Evolutionary conservation across 208 protist species (phyloP).

Genomic region (Acanthamoeba triangularis): DNA sequence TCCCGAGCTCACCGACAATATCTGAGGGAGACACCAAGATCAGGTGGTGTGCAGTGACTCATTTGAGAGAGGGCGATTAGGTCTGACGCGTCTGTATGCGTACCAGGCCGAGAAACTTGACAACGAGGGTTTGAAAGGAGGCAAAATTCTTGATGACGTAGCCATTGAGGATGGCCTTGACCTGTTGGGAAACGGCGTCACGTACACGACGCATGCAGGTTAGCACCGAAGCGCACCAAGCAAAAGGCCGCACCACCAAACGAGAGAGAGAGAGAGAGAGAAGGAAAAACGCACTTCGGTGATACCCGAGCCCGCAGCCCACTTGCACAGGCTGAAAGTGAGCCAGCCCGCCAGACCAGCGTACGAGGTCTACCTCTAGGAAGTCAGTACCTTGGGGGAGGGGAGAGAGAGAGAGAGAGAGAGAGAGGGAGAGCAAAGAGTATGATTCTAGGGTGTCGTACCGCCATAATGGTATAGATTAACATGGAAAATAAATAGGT

Average conservation of each 20-base stretch:
- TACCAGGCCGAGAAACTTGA: slow-evolving; percentile 82
- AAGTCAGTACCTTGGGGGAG: too few relatives aligned
- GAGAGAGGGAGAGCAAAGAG: background rate
- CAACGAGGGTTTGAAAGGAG: slow-evolving; percentile 75
- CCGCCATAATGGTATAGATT: slow-evolving; percentile 38
- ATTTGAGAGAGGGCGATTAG: too few relatives aligned
- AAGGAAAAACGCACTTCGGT: slow-evolving; percentile 60
- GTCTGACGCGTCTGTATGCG: background rate
- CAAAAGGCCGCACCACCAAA: too few relatives aligned
- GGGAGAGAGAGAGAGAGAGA: too few relatives aligned
- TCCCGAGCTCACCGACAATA: slow-evolving; percentile 74
- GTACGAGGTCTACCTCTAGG: slow-evolving; percentile 18
- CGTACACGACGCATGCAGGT: background rate
- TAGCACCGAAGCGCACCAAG: background rate
- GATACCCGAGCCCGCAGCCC: slow-evolving; percentile 81
- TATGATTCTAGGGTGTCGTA: background rate
- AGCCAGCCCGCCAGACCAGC: slow-evolving; percentile 48
- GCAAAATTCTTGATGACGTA: slow-evolving; percentile 81
- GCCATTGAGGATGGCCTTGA: slow-evolving; percentile 86
- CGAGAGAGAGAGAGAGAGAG: too few relatives aligned
- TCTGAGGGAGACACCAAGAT: too few relatives aligned
- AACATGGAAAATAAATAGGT: slow-evolving; percentile 75
- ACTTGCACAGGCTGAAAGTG: slow-evolving; percentile 65
- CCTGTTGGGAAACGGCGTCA: background rate
- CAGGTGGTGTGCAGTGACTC: too few relatives aligned